phyloP scores from a whole-genome alignment of 2,329 filamentous ascomycete species.

The Hirsutella thompsonii region DNA sequence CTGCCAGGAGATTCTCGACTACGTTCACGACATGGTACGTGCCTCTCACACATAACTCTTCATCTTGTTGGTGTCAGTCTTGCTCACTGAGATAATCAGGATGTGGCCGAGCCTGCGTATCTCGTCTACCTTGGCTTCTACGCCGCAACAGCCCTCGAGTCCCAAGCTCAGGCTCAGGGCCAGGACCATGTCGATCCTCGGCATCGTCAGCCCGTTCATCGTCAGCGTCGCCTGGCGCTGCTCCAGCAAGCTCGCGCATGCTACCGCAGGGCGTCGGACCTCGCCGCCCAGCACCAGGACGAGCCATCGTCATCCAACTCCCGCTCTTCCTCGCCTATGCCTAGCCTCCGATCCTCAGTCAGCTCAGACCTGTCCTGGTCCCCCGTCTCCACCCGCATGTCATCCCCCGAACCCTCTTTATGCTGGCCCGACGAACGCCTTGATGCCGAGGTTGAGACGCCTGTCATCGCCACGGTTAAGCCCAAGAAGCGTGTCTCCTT shows the following conservation, averaged over 20 bases:
- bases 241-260: constrained; percentile 38
- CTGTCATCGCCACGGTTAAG: constrained; percentile 9
- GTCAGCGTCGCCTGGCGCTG: constrained; percentile 29
- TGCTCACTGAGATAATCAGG: constrained; percentile 7
- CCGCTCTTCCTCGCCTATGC: constrained; percentile 24
- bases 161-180: constrained; percentile 25
- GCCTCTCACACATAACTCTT: neutral
- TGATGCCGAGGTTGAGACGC: constrained; percentile 2
- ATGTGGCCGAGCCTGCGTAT: constrained; percentile 36
- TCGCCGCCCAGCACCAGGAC: constrained; percentile 28
- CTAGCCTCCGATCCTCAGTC: constrained; percentile 32
- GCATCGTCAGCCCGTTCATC: constrained; percentile 25
- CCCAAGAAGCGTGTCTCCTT: constrained; percentile 28
- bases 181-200: no score
- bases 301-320: constrained; percentile 28
- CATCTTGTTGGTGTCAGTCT: neutral
- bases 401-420: constrained; percentile 32
- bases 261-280: constrained; percentile 33
- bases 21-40: constrained; percentile 22
- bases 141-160: constrained; percentile 45
- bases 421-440: constrained; percentile 6
- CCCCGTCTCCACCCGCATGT: constrained; percentile 27
- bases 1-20: constrained; percentile 39
- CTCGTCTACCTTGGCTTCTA: constrained; percentile 49
- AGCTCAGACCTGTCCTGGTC: constrained; percentile 32